Percentiles rank a stretch among this genome's conserved stretches.
phyloP scores from a whole-genome alignment of 306 rosid species.

The Vachellia collinsii region DNA sequence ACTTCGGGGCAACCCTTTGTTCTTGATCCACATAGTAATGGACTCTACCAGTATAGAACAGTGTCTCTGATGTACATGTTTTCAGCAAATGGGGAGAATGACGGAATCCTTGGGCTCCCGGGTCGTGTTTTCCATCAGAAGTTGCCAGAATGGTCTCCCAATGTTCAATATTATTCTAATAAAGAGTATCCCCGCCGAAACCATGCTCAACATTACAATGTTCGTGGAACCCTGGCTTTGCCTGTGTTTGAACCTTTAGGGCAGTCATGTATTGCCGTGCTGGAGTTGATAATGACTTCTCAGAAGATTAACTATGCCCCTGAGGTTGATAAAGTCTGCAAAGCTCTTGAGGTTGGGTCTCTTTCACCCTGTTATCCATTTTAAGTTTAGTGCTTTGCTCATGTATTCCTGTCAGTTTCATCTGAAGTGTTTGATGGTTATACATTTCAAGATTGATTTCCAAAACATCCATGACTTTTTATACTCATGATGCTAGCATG shows the following conservation, averaged over 20 bases:
- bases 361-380: slow-evolving; percentile 33
- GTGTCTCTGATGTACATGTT: slow-evolving; percentile 65
- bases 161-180: slow-evolving; percentile 83
- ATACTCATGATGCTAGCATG: slow-evolving; percentile 8
- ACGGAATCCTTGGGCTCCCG: slow-evolving; percentile 71
- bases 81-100: slow-evolving; percentile 65
- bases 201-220: slow-evolving; percentile 79
- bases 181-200: slow-evolving; percentile 75
- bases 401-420: slow-evolving; percentile 4
- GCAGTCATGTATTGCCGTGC: slow-evolving; percentile 77
- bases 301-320: slow-evolving; percentile 81
- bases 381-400: slow-evolving; percentile 17
- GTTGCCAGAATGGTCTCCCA: slow-evolving; percentile 89
- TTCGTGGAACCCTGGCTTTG: slow-evolving; percentile 82
- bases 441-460: background rate
- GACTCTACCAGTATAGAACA: slow-evolving; percentile 80
- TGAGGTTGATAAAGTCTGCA: slow-evolving; percentile 85
- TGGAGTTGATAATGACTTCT: slow-evolving; percentile 87
- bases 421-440: slow-evolving; percentile 11
- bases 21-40: slow-evolving; percentile 66
- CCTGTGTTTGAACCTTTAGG: slow-evolving; percentile 81
- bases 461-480: slow-evolving; percentile 6
- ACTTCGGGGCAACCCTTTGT: slow-evolving; percentile 92
- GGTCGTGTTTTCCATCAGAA: slow-evolving; percentile 86
- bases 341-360: slow-evolving; percentile 87